Evolutionary conservation across 2,329 filamentous ascomycete species (phyloP), one percentile per base, ranked within the genome.

Genomic region (Aspergillus felis): DNA sequence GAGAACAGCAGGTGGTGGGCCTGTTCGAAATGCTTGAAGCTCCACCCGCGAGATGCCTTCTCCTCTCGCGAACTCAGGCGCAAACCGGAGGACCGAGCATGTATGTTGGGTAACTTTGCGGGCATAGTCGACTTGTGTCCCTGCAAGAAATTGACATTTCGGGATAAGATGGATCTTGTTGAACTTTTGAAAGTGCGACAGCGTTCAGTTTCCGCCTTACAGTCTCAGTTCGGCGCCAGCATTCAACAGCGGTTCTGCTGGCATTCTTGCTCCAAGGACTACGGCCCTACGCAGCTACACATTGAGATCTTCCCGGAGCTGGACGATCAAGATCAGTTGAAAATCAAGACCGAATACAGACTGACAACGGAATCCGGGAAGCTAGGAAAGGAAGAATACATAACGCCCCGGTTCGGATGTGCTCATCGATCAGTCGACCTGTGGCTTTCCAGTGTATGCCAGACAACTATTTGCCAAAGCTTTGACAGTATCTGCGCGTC

Each of bases 341-440:
- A 62, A 25, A 64, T 76, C 28, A 68, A 70, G n/a, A 74, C 73
- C 17, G 72, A 75, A 56, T 76, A 76, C 53, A 65, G 66, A n/a
- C 60, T 76, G 58, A 68, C 67, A 8, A 74, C 69, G 3, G 65
- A 65, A 8, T 61, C 68, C 1, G 70, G 70, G 17, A 69, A 73
- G 52, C 65, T 75, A 10, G 73, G 71, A 8, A 75, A 73, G 59
- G 71, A 74, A 57, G 69, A 73, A 47, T 65, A 62, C 35, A 74
- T 75, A 62, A 74, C 73, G 8, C 68, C 73, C n/a, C 71, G 73
- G 1, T 75, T 75, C 52, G 73, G 73, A 47, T 76, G 73, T 51
- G 72, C 73, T 22, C 73, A 76, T 58, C 66, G 73, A 53, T 75
- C 73, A 0, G 63, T 75, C 52, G 73, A 76, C 58, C 58, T 75